These are phyloP conservation scores for Phytophthora pini DNA, from an alignment of 352 stramenopile species.

Conservation along the genomic window DNA sequence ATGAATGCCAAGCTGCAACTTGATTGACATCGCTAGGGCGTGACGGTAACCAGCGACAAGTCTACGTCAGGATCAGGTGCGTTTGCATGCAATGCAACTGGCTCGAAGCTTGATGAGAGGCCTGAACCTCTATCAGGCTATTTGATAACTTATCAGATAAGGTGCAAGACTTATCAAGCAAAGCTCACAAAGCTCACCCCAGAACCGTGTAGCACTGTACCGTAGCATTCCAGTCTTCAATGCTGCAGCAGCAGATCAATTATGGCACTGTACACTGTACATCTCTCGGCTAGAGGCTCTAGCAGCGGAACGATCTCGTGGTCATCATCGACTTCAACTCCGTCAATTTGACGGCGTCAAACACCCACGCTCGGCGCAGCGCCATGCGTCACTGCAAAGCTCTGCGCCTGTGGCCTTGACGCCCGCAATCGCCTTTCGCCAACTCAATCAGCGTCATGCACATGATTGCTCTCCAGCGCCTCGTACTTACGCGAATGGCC, in stretches of 20 bases:
- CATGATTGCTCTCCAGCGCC: constrained; percentile 6
- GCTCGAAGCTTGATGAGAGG: too few relatives aligned
- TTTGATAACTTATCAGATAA: too few relatives aligned
- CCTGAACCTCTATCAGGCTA: too few relatives aligned
- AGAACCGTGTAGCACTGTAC: too few relatives aligned
- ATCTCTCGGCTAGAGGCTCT: too few relatives aligned
- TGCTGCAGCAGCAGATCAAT: too few relatives aligned
- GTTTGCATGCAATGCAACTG: too few relatives aligned
- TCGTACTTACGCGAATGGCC: constrained; percentile 11
- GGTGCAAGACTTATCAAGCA: too few relatives aligned
- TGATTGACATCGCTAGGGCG: constrained; percentile 4
- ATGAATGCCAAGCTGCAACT: constrained; percentile 5
- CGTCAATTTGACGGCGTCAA: neutral
- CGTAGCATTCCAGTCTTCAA: too few relatives aligned
- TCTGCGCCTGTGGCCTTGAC: constrained; percentile 5
- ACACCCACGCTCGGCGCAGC: neutral
- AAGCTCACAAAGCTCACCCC: too few relatives aligned
- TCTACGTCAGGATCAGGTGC: neutral
- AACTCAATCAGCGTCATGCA: constrained; percentile 5
- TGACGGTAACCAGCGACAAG: constrained; percentile 11
- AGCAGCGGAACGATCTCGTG: too few relatives aligned
- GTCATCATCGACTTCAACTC: neutral
- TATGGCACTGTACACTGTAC: too few relatives aligned
- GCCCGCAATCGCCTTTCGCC: neutral
- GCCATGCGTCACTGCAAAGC: constrained; percentile 13